phyloP scores from a whole-genome alignment of 2,329 filamentous ascomycete genomes.

The Aspergillus neoniger region DNA sequence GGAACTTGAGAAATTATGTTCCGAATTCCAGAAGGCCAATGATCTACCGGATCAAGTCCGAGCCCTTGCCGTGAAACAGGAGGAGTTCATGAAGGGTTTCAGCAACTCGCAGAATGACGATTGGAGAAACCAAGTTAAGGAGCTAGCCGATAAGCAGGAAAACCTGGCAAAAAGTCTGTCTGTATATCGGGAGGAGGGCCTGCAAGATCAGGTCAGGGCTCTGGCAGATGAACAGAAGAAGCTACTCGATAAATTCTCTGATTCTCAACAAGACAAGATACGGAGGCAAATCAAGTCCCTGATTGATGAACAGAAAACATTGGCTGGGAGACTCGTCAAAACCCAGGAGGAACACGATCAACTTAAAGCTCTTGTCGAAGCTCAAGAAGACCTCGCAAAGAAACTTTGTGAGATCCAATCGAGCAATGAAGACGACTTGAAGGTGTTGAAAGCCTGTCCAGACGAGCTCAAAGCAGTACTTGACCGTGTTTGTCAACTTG shows the following conservation, averaged over 20 bases:
- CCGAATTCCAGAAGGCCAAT: background rate
- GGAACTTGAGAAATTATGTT: background rate
- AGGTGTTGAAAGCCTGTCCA: background rate
- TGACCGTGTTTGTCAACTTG: constrained; percentile 11
- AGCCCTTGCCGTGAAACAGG: background rate
- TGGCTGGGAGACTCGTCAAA: background rate
- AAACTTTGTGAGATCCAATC: background rate
- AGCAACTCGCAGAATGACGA: background rate
- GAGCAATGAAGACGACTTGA: background rate
- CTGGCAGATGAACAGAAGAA: background rate
- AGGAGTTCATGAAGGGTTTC: background rate
- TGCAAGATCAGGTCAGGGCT: background rate
- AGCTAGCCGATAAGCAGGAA: background rate
- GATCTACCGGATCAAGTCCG: background rate
- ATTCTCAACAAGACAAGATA: background rate
- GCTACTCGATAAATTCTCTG: background rate
- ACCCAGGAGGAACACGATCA: background rate
- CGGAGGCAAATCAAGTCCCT: background rate
- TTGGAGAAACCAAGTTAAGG: background rate
- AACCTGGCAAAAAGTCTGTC: background rate
- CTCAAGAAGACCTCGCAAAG: background rate
- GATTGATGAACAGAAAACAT: background rate
- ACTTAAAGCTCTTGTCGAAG: background rate
- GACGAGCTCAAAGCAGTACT: constrained; percentile 8
- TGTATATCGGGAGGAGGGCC: background rate